Evolutionary conservation across 2,329 filamentous ascomycete genomes (phyloP).

Genomic region (Sporothrix pallida): DNA sequence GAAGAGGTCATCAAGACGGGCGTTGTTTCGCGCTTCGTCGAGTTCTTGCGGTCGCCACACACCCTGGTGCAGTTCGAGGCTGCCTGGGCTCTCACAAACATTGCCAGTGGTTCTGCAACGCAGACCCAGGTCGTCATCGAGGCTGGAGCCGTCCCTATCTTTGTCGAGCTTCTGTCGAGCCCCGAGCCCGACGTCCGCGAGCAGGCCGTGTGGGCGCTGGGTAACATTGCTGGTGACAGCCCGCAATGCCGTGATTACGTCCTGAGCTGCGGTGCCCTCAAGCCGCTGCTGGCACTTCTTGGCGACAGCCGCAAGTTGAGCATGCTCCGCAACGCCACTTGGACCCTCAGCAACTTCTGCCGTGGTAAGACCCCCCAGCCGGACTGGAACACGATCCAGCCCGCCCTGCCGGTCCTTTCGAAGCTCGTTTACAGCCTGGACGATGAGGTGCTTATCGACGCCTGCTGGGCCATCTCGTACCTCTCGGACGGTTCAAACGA

Average conservation of each 20-base stretch:
- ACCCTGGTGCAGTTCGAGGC: conserved; percentile 99
- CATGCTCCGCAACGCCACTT: conserved; percentile 98
- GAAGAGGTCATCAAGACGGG: conserved; percentile 99
- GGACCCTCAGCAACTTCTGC: conserved; percentile 99
- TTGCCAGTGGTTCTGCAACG: conserved; percentile 93
- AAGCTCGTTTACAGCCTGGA: conserved; percentile 99
- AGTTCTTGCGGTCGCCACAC: conserved; percentile 96
- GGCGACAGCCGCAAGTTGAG: conserved; percentile 98
- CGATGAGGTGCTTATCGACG: conserved; percentile 97
- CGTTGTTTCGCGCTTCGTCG: conserved; percentile 95
- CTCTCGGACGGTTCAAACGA: conserved; percentile 97
- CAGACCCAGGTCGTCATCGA: conserved; percentile 99
- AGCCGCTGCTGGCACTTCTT: conserved; percentile 85
- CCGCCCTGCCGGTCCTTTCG: conserved; percentile 89
- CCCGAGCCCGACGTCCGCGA: conserved; percentile 97
- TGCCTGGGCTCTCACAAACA: conserved; percentile 98
- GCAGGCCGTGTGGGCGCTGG: conserved; percentile 97
- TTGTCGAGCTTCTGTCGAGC: conserved; percentile 93
- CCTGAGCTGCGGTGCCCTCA: conserved; percentile 85
- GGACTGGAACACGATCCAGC: conserved; percentile 94
- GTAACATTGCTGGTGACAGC: conserved; percentile 98
- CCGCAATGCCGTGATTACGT: conserved; percentile 97
- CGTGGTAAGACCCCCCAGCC: conserved; percentile 99
- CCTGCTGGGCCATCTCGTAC: conserved; percentile 99
- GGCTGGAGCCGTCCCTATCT: conserved; percentile 96